Percentiles rank a stretch among this genome's conserved stretches.
phyloP scores from a whole-genome alignment of 2,329 filamentous ascomycete genomes.

The Fusarium marasasianum region DNA sequence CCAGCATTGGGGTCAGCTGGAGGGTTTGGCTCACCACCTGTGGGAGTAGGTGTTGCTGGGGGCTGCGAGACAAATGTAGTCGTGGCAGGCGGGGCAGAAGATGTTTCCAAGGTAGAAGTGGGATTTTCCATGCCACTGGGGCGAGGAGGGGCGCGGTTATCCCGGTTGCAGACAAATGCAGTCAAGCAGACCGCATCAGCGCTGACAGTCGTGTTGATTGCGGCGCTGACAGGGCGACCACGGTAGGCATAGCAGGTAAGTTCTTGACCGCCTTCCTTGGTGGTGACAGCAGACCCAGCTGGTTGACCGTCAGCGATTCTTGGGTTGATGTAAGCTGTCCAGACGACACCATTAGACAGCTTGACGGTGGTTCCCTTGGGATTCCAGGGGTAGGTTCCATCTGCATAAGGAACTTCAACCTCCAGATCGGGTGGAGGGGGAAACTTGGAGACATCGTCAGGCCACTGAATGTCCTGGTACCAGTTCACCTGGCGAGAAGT shows the following conservation, averaged over 20 bases:
- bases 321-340: conserved; percentile 55
- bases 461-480: conserved; percentile 53
- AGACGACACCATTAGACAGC: conserved; percentile 52
- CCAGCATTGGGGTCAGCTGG: conserved; percentile 44
- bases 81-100: conserved; percentile 46
- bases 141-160: conserved; percentile 46
- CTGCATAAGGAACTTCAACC: conserved; percentile 51
- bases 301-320: conserved; percentile 52
- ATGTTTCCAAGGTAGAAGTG: conserved; percentile 48
- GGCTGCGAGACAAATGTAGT: conserved; percentile 47
- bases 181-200: conserved; percentile 52
- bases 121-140: conserved; percentile 50
- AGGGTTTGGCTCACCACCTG: conserved; percentile 44
- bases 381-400: conserved; percentile 53
- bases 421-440: conserved; percentile 51
- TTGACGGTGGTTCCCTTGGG: conserved; percentile 50
- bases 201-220: conserved; percentile 51
- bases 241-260: conserved; percentile 56
- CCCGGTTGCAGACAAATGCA: conserved; percentile 54
- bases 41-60: conserved; percentile 40
- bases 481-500: conserved; percentile 57
- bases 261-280: conserved; percentile 51
- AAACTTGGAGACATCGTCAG: conserved; percentile 46
- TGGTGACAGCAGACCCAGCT: conserved; percentile 52
- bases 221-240: conserved; percentile 51